Base-by-base conservation (phyloP, 345 rosid genomes). In the Bretschneidera sinensis region DNA sequence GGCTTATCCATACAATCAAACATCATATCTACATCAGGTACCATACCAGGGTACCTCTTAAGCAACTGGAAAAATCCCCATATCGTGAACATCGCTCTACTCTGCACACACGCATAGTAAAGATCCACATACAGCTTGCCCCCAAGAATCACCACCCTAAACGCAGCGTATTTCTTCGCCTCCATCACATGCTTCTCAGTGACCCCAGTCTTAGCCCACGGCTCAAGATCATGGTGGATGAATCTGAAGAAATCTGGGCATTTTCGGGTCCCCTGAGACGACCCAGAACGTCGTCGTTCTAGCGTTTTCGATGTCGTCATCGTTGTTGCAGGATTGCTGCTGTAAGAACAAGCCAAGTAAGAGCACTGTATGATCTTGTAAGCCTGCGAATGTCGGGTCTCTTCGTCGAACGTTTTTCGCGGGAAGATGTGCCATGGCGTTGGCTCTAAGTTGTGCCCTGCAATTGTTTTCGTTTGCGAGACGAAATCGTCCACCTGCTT, bases 1-100 rank as follows among this genome's bases (percentile, higher is more conserved):
- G 98, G 98, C 81, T 77, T 89, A 58, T 92, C 97, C 98, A 92
- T 92, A 24, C 98, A 92, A 80, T 92, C 97, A 71, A 92, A 87
- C 98, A 92, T 89, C 68, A 92, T 66, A 68, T 92, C 98, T 16
- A 87, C 97, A 71, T 89, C 94, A 63, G 97, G 94, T 14, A 92
- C 85, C 85, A 72, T 62, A 22, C 90, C 90, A 14, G 97, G 98
- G 65, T 85, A 84, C 89, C 80, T 87, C 65, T 64, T 73, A 15
- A 89, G 74, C 55, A 92, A 73, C 78, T 92, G 97, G 68, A 92
- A 63, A 22, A 92, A 51, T 14, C 94, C 94, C 98, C 98, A 87
- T 35, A 92, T 33, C 2, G 97, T 92, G 54, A 89, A 87, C 94
- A 92, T 85, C 66, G 85, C 77, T 50, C 98, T 67, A 56, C 87